These are phyloP conservation scores for Boletus hoseneyae DNA, from an alignment of 1,284 basidiomycete genomes.

Conservation along the genomic window DNA sequence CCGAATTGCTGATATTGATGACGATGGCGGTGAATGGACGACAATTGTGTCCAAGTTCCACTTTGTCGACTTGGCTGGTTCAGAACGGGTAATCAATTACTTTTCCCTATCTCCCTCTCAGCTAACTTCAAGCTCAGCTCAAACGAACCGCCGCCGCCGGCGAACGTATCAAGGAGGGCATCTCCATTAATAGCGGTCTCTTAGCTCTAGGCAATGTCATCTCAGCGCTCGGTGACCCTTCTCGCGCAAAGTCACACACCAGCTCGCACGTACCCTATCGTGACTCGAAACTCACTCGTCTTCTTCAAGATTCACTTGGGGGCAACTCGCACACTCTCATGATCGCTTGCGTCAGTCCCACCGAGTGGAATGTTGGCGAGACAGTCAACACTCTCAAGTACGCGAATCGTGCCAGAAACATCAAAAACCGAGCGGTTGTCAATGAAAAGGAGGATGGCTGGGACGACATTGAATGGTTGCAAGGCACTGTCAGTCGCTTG, in stretches of 20 bases:
- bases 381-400: conserved; percentile 98
- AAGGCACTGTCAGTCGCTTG: conserved; percentile 78
- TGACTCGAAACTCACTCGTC: conserved; percentile 93
- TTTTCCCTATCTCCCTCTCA: conserved; percentile 6
- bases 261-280: conserved; percentile 92
- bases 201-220: conserved; percentile 98
- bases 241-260: conserved; percentile 71
- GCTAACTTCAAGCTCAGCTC: conserved; percentile 47
- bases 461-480: conserved; percentile 97
- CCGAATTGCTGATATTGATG: conserved; percentile 45
- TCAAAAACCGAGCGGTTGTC: conserved; percentile 91
- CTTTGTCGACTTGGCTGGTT: conserved; percentile 97
- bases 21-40: conserved; percentile 77
- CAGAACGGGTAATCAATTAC: conserved; percentile 71
- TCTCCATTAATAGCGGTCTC: conserved; percentile 95
- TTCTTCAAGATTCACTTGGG: conserved; percentile 96
- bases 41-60: conserved; percentile 96
- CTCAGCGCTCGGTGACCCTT: conserved; percentile 94
- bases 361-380: conserved; percentile 93
- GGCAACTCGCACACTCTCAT: conserved; percentile 98
- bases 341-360: conserved; percentile 97
- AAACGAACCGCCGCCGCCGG: conserved; percentile 92
- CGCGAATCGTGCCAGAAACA: conserved; percentile 95
- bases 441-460: conserved; percentile 97
- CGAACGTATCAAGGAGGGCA: conserved; percentile 95